phyloP scores from a whole-genome alignment of 306 rosid genomes.

The Begonia masoniana region DNA sequence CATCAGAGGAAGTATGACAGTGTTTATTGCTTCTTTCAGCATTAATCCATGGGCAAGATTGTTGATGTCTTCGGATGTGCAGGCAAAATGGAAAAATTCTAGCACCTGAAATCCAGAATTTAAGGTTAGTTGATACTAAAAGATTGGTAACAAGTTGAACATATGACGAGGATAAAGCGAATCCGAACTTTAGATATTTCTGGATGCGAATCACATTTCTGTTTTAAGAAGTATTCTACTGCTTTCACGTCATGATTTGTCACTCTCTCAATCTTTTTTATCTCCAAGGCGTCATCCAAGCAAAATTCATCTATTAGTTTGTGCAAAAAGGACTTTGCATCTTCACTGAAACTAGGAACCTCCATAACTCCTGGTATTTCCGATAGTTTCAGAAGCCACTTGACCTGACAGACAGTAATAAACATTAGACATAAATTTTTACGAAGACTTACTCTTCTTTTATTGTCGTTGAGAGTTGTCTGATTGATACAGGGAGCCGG shows the following conservation, averaged over 20 bases:
- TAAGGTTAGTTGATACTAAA: background rate
- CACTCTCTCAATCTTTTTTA: constrained; percentile 58
- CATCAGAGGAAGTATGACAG: constrained; percentile 57
- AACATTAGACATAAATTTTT: background rate
- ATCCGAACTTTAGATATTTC: constrained; percentile 51
- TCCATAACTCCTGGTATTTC: constrained; percentile 47
- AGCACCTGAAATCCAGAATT: constrained; percentile 39
- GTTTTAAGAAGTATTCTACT: constrained; percentile 79
- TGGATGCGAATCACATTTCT: constrained; percentile 47
- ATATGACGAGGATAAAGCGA: constrained; percentile 3
- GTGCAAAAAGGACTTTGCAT: constrained; percentile 38
- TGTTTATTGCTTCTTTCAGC: constrained; percentile 55
- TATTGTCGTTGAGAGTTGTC: no score
- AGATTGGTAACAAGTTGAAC: constrained; percentile 3
- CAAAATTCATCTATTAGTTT: constrained; percentile 41
- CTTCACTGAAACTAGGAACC: constrained; percentile 67
- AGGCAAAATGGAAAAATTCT: constrained; percentile 83
- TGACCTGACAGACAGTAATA: constrained; percentile 26
- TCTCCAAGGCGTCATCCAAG: constrained; percentile 48
- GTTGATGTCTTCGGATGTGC: constrained; percentile 90
- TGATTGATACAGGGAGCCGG: no score
- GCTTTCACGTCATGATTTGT: constrained; percentile 91
- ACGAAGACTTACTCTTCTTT: background rate
- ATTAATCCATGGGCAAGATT: constrained; percentile 84
- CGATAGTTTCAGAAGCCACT: constrained; percentile 67